Evolutionary conservation across 805 yeast genomes (phyloP).

Genomic region (Saccharomycopsis sp.): DNA sequence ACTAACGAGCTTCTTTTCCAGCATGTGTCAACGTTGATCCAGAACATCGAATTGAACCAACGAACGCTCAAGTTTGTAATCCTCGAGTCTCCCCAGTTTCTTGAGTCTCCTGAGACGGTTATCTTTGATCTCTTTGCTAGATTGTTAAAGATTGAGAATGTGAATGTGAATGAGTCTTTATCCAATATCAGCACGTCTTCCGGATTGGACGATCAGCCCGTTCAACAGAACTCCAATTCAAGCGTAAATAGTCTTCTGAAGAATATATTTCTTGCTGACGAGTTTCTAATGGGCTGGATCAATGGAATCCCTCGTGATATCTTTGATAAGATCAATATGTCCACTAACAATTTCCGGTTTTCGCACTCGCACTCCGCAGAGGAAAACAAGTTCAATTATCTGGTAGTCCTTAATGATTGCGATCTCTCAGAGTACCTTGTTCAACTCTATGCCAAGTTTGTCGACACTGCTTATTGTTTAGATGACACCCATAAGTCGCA

Average conservation of each 20-base stretch:
- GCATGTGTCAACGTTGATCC: conserved; percentile 2
- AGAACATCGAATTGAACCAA: conserved; percentile 14
- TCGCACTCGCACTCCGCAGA: neutral
- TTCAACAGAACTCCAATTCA: neutral
- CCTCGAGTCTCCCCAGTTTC: conserved; percentile 11
- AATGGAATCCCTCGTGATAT: conserved; percentile 1
- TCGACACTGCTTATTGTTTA: conserved; percentile 4
- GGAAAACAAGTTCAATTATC: neutral
- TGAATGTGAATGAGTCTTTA: neutral
- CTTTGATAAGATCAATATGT: neutral
- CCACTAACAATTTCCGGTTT: neutral
- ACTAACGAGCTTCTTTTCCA: neutral
- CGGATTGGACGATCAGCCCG: neutral
- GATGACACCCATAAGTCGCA: neutral
- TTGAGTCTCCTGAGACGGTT: conserved; percentile 6
- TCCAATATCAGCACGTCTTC: neutral
- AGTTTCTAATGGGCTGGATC: conserved; percentile 9
- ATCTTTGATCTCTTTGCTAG: conserved; percentile 14
- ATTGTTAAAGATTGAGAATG: conserved; percentile 9
- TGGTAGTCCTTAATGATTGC: neutral
- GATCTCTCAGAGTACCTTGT: conserved; percentile 8
- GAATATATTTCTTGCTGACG: conserved; percentile 9
- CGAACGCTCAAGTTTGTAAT: conserved; percentile 5
- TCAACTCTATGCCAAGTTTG: conserved; percentile 1
- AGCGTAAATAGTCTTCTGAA: neutral